Base-by-base conservation (phyloP, 768 basidiomycete genomes). In the Mycena vitilis region DNA sequence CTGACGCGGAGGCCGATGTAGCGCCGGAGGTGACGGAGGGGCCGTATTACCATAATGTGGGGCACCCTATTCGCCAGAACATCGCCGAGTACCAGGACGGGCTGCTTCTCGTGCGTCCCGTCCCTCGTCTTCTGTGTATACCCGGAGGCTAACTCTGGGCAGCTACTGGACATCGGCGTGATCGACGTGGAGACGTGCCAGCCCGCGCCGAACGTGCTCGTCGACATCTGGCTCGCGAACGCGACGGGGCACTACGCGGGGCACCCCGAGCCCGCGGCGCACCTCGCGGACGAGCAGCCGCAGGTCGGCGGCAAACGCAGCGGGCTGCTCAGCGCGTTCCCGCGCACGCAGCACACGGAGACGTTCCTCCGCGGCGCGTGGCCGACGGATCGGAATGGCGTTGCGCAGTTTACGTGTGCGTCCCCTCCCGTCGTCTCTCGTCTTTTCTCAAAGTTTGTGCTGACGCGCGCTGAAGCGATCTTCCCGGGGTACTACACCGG, bases 221-320 rank as follows among this genome's bases (percentile, higher is more conserved):
- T 88, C 4, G 87, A 88, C 66, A 84, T 88, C 49, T 88, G 87
- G 87, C 85, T 86, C 69, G 85, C 86, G 5, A 88, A 88, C 67
- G 83, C 87, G 8, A 88, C 87, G 0, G 87, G 87, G 0, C 78
- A 78, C 60, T 88, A 88, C 65, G 83, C 86, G n/a, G 84, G 85
- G 1, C 87, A 87, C 61, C 86, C 87, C 0, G 71, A 74, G 0
- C 86, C 86, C n/a, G 75, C 75, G 15, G 82, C 83, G 1, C 79
- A 85, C 38, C 78, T 86, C 42, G 69, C 73, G 13, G 70, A 83
- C 65, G 84, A 85, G 73, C 73, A 83, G 48, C 87, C 87, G 2
- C 83, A 83, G 60, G 79, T 82, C 7, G 83, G 81, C 60, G 87
- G 87, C 9, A 78, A 77, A 60, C 82, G 86, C 23, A 70, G 75